Percentiles rank a stretch among this genome's conserved stretches.
phyloP scores from a whole-genome alignment of 192 early-diverging fungal genomes.

The Coemansia sp. region DNA sequence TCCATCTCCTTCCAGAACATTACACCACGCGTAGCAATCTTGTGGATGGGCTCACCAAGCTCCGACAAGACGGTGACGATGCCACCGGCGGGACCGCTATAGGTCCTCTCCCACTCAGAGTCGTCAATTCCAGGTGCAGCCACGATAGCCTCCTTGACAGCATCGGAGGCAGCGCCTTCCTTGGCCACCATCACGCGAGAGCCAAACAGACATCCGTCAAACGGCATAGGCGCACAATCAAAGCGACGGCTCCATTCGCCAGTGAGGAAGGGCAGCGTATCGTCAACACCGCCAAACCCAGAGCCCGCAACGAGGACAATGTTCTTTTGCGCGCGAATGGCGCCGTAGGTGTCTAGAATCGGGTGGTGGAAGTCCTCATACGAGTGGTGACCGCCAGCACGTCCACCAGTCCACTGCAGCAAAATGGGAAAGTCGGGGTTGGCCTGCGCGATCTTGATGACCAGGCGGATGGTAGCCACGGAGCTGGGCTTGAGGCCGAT shows the following conservation, averaged over 20 bases:
- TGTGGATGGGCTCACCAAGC: conserved; percentile 90
- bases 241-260: conserved; percentile 85
- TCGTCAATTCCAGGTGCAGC: conserved; percentile 78
- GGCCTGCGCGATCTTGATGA: conserved; percentile 81
- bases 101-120: conserved; percentile 81
- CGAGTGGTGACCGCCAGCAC: conserved; percentile 95
- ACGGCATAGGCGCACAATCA: conserved; percentile 90
- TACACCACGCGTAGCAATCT: conserved; percentile 83
- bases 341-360: conserved; percentile 66
- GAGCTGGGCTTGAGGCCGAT: conserved; percentile 83
- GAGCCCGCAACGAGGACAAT: conserved; percentile 86
- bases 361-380: conserved; percentile 95
- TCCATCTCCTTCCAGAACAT: conserved; percentile 80
- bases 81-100: conserved; percentile 73
- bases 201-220: conserved; percentile 90
- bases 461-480: conserved; percentile 72
- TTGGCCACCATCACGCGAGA: conserved; percentile 94
- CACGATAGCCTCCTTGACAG: conserved; percentile 85
- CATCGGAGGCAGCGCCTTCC: conserved; percentile 74
- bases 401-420: conserved; percentile 96
- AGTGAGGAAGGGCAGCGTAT: conserved; percentile 86
- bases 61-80: conserved; percentile 86
- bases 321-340: conserved; percentile 77
- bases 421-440: conserved; percentile 86
- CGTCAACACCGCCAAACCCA: conserved; percentile 84